These are phyloP conservation scores for Petunia secreta DNA, from an alignment of 257 asterid species.

Conservation along the genomic window DNA sequence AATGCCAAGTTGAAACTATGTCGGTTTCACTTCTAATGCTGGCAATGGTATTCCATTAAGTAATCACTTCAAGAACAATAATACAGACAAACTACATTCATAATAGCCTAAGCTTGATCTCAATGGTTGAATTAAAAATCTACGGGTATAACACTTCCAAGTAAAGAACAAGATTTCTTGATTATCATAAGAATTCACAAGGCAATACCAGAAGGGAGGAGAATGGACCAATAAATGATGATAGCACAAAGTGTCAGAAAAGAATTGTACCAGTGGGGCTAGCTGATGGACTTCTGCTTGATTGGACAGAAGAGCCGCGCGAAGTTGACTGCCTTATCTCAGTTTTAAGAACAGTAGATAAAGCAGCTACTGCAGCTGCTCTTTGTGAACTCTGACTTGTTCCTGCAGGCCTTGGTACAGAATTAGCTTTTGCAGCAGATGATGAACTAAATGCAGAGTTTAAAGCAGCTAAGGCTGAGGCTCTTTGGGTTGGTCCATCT, in stretches of 20 bases:
- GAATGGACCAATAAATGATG: background rate
- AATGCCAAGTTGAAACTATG: background rate
- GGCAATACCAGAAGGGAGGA: background rate
- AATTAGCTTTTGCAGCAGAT: constrained; percentile 49
- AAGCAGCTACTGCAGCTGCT: constrained; percentile 97
- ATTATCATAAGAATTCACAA: background rate
- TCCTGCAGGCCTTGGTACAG: constrained; percentile 51
- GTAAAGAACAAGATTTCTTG: background rate
- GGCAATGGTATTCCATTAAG: too few species aligned
- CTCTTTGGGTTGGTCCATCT: constrained; percentile 94
- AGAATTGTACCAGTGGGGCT: constrained; percentile 59
- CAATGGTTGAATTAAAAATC: background rate
- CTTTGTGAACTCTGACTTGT: constrained; percentile 71
- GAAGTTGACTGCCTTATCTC: constrained; percentile 70
- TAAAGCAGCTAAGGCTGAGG: constrained; percentile 96
- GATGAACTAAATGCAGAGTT: constrained; percentile 85
- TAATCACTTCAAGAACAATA: too few species aligned
- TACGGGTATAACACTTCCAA: background rate
- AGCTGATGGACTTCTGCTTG: constrained; percentile 61
- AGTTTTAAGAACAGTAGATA: constrained; percentile 74
- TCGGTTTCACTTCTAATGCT: background rate
- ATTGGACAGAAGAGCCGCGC: constrained; percentile 59
- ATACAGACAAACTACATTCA: too few species aligned
- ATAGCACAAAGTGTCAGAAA: too few species aligned
- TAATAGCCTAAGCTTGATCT: background rate